Base-by-base conservation (phyloP, 495 filamentous ascomycete genomes). In the Thozetella sp. region DNA sequence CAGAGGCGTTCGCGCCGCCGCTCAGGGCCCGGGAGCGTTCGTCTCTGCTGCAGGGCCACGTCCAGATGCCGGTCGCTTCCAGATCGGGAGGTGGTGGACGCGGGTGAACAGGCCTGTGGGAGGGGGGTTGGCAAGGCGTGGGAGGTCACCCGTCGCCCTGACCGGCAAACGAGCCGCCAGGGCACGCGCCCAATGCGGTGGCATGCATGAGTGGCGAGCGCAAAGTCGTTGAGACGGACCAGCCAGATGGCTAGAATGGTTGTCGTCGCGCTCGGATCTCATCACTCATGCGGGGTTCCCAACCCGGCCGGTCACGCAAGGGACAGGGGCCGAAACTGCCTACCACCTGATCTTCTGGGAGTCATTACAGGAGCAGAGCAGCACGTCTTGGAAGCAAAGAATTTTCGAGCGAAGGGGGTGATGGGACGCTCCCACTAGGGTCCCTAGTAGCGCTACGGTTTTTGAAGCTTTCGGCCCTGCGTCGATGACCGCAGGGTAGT, bases 231-330 rank as follows among this genome's bases (percentile, higher is more conserved):
- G 53, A 55, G 53, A 55, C 53, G 53, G 27, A 55, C 53, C 53
- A 55, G 53, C 20, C 53, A 37, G 25, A 43, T 19, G 15, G 22
- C 25, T 19, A 13, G 9, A 30, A 30, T 10, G 23, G 51, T 24
- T 26, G 56, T 48, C 20, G 43, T n/a, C 20, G 56, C 51, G 60
- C 51, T 58, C 60, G 55, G 60, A 59, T 63, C 55, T 17, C 55
- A 27, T 51, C 55, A 15, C 11, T 63, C 60, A 63, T 63, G 60
- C 60, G 60, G 60, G 60, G 56, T 30, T 22, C 19, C 50, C 60
- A 58, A 23, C 20, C 55, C 55, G 43, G 9, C 43, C n/a, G 10
- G 43, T 4, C 9, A n/a, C 12, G n/a, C 43, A 48, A 13, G 43
- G 43, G 20, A 48, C 43, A 48, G 43, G 43, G 43, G 10, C 17